Evolutionary conservation across 805 yeast species (phyloP).

Genomic region (Gaillardinia entomophila): DNA sequence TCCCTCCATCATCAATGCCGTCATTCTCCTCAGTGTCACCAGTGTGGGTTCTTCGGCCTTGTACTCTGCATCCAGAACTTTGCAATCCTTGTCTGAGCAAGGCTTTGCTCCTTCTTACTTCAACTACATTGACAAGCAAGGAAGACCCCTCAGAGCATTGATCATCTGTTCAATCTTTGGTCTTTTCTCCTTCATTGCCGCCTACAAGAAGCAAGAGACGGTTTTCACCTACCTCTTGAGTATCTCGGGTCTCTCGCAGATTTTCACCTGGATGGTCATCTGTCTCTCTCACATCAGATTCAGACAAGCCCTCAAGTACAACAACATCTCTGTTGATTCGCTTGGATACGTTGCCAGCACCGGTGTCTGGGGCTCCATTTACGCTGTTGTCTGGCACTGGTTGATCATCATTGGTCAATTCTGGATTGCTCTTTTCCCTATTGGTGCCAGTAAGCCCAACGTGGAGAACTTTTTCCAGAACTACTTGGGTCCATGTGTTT

Average conservation of each 20-base stretch:
- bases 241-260: conserved; percentile 36
- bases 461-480: conserved; percentile 26
- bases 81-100: conserved; percentile 38
- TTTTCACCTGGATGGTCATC: conserved; percentile 39
- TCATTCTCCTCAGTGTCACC: conserved; percentile 35
- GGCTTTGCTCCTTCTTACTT: conserved; percentile 35
- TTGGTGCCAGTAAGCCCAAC: conserved; percentile 12
- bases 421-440: conserved; percentile 1
- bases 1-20: conserved; percentile 38
- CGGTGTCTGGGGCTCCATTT: background rate
- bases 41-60: conserved; percentile 39
- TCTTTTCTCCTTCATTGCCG: conserved; percentile 35
- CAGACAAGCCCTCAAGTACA: conserved; percentile 30
- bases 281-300: conserved; percentile 36
- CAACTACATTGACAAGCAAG: conserved; percentile 34
- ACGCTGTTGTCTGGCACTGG: conserved; percentile 20
- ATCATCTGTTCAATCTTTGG: conserved; percentile 28
- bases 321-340: conserved; percentile 19
- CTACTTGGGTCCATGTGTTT: conserved; percentile 29
- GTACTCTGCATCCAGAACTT: conserved; percentile 37
- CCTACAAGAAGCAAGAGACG: conserved; percentile 30
- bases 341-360: conserved; percentile 17
- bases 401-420: conserved; percentile 1
- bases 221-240: conserved; percentile 40
- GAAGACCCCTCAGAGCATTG: conserved; percentile 37